Conservation (phyloP, 306 rosid genomes). For the Luffa acutangula region DNA sequence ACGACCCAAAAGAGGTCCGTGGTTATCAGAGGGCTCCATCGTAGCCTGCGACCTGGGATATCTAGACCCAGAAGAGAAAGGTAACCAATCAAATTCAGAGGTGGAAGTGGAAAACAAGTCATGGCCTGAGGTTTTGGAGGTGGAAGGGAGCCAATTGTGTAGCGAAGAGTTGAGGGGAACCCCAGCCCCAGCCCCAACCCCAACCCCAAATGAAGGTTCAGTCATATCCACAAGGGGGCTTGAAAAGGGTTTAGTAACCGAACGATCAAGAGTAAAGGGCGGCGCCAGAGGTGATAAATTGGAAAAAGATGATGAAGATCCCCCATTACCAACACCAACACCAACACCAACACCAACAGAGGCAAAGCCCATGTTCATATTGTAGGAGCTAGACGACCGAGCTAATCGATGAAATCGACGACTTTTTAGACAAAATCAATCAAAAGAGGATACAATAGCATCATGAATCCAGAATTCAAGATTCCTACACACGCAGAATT, state of each 20-base stretch:
- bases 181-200: neutral
- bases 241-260: conserved; percentile 18
- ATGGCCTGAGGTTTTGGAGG: conserved; percentile 17
- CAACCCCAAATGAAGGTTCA: conserved; percentile 27
- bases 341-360: conserved; percentile 33
- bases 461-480: neutral
- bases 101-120: conserved; percentile 27
- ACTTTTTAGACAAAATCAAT: neutral
- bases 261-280: conserved; percentile 60
- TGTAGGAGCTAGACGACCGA: neutral
- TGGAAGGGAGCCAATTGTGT: conserved; percentile 31
- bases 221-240: conserved; percentile 35
- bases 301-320: conserved; percentile 37
- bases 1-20: conserved; percentile 30
- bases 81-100: conserved; percentile 24
- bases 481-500: neutral
- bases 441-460: neutral
- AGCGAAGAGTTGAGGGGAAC: conserved; percentile 23
- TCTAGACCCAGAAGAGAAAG: conserved; percentile 19
- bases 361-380: conserved; percentile 48
- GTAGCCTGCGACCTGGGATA: conserved; percentile 13
- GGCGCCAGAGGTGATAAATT: conserved; percentile 71
- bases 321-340: conserved; percentile 38
- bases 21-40: conserved; percentile 20
- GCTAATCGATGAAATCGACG: conserved; percentile 22